phyloP scores from a whole-genome alignment of 2,329 filamentous ascomycete species.

The Colletotrichum tamarilloi region DNA sequence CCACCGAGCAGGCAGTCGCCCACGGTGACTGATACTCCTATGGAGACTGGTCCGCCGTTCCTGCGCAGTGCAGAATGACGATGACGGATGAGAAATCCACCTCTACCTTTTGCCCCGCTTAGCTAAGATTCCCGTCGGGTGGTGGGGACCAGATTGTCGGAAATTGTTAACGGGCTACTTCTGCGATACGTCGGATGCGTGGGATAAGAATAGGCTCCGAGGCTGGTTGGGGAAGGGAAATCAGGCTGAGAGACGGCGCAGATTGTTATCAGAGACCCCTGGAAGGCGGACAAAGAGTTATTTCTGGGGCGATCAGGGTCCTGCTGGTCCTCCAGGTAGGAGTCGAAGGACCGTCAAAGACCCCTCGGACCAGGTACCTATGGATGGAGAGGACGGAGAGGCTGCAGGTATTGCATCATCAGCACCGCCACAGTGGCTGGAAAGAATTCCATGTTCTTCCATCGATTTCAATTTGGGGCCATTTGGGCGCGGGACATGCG shows the following conservation, averaged over 20 bases:
- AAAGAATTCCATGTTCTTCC: conserved; percentile 38
- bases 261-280: conserved; percentile 1
- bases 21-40: background rate
- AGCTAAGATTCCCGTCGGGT: conserved; percentile 6
- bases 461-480: conserved; percentile 33
- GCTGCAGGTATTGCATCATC: conserved; percentile 34
- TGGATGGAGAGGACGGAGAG: background rate
- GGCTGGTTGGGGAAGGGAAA: conserved; percentile 8
- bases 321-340: background rate
- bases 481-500: conserved; percentile 29
- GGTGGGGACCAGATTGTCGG: conserved; percentile 5
- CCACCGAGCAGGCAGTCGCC: background rate
- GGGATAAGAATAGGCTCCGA: conserved; percentile 14
- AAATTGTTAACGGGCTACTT: conserved; percentile 29
- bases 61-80: background rate
- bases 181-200: background rate
- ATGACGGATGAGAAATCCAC: conserved; percentile 31
- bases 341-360: background rate
- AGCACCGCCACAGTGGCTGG: conserved; percentile 38
- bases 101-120: conserved; percentile 8
- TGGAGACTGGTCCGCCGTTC: background rate
- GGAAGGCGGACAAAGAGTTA: background rate
- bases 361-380: conserved; percentile 19
- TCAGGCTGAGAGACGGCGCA: conserved; percentile 1
- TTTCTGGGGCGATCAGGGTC: conserved; percentile 25